Evolutionary conservation across 2,329 filamentous ascomycete species (phyloP), one percentile per base, ranked within the genome.

Genomic region (Aspergillus phoenicis): DNA sequence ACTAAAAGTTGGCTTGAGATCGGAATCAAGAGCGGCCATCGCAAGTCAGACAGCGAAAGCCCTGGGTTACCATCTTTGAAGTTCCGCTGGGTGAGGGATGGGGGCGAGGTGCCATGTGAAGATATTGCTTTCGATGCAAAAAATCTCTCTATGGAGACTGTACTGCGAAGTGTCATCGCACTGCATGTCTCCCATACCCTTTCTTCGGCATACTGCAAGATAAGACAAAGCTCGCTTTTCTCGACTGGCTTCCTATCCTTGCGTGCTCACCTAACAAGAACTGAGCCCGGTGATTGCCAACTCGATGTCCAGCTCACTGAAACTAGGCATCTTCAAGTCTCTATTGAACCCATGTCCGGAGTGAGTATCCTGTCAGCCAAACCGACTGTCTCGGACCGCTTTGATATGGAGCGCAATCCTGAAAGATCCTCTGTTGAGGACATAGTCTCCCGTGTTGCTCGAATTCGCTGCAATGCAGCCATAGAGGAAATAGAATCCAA

Each of bases 1-100:
- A 82, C 85, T 15, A 97, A 96, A 80, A 96, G 88, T 73, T 99
- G 95, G 94, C 82, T 99, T 52, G 89, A 98, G 65, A 82, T 99
- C 54, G 93, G 93, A 8, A 85, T 97, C 38, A 77, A 73, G 53
- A 70, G 71, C 47, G 72, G 74, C 30, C 60, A 61, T 48, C 57
- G 48, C 52, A 45, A 24, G 30, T 11, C 52, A 17, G 47, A 56
- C 39, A 56, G 58, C 33, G 59, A 66, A 52, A 58, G 41, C 26
- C 47, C 65, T 17, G 64, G 68, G 24, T 62, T 73, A 15, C 71
- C 80, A 8, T 71, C 67, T 59, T 67, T 82, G 41, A 73, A 73
- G 26, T 60, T 82, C 59, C 88, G 91, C 65, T 99, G 95, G 94
- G 93, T 96, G 75, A 87, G 91, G 60, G 89, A 94, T 70, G 89